Percentiles rank a stretch among this genome's conserved stretches.
Evolutionary conservation across 1,284 basidiomycete species (phyloP).

Genomic region (Melampsora occidentalis): DNA sequence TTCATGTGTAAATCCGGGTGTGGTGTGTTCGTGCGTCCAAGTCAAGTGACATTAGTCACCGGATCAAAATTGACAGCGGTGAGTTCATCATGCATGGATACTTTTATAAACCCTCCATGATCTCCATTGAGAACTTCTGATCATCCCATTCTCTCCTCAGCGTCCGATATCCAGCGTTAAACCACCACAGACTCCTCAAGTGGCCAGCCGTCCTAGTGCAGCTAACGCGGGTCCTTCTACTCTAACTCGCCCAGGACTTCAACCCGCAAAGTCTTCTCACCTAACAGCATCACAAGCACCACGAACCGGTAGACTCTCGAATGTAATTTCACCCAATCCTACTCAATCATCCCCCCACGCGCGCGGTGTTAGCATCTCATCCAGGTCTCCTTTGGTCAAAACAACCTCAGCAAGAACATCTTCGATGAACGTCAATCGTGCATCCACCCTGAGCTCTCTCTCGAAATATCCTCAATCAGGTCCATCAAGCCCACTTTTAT

Average conservation of each 20-base stretch:
- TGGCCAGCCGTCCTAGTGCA: slow-evolving; percentile 42
- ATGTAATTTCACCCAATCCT: background rate
- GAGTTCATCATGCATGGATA: slow-evolving; percentile 17
- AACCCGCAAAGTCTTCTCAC: background rate
- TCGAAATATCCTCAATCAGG: background rate
- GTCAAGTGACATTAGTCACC: slow-evolving; percentile 69
- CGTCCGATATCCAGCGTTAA: too few species aligned
- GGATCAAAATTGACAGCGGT: slow-evolving; percentile 44
- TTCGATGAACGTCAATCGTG: background rate
- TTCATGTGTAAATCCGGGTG: slow-evolving; percentile 73
- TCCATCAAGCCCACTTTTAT: background rate
- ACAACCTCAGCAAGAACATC: background rate
- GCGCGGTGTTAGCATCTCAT: background rate
- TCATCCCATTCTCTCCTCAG: too few species aligned
- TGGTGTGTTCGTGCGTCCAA: slow-evolving; percentile 87
- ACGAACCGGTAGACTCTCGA: background rate
- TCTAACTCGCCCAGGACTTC: slow-evolving; percentile 24
- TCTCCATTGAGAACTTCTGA: too few species aligned
- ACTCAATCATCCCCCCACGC: background rate
- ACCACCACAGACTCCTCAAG: slow-evolving; percentile 46
- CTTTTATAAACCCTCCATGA: too few species aligned
- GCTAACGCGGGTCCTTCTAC: slow-evolving; percentile 48
- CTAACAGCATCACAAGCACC: background rate
- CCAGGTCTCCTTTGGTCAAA: background rate
- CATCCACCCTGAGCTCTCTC: background rate